phyloP scores from a whole-genome alignment of 2,329 filamentous ascomycete genomes.

The Clonostachys rosea region DNA sequence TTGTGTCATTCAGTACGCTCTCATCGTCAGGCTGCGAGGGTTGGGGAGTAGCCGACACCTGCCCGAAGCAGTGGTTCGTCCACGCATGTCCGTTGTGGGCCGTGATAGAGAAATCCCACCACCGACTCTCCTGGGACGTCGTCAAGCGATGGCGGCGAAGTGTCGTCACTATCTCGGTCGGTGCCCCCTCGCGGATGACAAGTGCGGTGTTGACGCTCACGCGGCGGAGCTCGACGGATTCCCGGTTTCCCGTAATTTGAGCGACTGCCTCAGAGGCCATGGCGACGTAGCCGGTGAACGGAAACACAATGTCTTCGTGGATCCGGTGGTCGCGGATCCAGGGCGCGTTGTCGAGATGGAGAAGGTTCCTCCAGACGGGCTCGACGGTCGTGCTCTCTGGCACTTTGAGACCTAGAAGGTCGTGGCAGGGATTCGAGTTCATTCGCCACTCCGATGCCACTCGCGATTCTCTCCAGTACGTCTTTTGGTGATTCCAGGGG shows the following conservation, averaged over 20 bases:
- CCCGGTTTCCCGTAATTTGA: conserved; percentile 21
- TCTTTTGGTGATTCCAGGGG: conserved; percentile 4
- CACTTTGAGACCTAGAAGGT: conserved; percentile 33
- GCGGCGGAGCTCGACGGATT: conserved; percentile 7
- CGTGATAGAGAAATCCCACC: conserved; percentile 22
- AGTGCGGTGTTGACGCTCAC: conserved; percentile 5
- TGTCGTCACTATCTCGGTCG: conserved; percentile 20
- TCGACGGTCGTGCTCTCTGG: conserved; percentile 5
- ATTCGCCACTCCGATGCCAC: conserved; percentile 27
- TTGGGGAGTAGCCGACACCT: no score
- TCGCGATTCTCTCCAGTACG: not conserved
- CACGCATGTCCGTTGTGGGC: conserved; percentile 11
- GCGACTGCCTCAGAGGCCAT: conserved; percentile 36
- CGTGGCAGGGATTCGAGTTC: conserved; percentile 28
- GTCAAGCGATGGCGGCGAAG: conserved; percentile 8
- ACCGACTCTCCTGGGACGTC: conserved; percentile 11
- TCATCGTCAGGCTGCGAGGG: no score
- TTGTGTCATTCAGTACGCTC: no score
- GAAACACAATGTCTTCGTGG: conserved; percentile 34
- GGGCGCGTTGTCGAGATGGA: conserved; percentile 10
- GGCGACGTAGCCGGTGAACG: conserved; percentile 25
- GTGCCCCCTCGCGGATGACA: conserved; percentile 6
- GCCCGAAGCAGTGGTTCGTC: conserved; percentile 11
- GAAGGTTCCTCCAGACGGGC: conserved; percentile 2
- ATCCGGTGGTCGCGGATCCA: conserved; percentile 35